Evolutionary conservation across 768 basidiomycete species (phyloP).

Genomic region (Leccinum longicurvipes): DNA sequence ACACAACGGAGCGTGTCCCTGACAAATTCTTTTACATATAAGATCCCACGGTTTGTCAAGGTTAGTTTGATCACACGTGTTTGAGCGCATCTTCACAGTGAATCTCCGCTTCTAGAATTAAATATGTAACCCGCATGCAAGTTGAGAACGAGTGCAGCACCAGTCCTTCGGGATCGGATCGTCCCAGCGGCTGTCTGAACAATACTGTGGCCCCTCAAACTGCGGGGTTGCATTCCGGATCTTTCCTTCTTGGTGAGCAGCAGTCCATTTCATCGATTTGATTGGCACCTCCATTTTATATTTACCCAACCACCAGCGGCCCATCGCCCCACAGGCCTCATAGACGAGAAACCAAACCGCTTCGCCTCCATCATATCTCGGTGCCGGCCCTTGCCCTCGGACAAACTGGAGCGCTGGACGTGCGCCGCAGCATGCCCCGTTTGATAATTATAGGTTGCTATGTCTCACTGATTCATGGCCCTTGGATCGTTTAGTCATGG

Average conservation of each 20-base stretch:
- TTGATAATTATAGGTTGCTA: constrained; percentile 8
- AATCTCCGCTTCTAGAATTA: constrained; percentile 26
- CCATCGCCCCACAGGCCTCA: constrained; percentile 6
- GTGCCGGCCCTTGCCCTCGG: constrained; percentile 22
- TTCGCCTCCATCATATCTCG: constrained; percentile 17
- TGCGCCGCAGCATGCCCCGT: constrained; percentile 18
- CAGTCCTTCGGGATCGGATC: constrained; percentile 24
- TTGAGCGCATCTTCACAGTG: constrained; percentile 16
- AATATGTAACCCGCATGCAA: constrained; percentile 3
- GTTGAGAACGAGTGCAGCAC: constrained; percentile 8
- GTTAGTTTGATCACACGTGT: constrained; percentile 24
- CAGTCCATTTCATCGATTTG: constrained; percentile 17
- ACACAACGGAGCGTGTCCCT: not conserved
- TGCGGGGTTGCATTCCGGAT: constrained; percentile 24
- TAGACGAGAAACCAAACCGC: not conserved
- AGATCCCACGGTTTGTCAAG: constrained; percentile 17
- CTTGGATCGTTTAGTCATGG: constrained; percentile 6
- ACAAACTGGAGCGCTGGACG: constrained; percentile 1
- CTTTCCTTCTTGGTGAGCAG: constrained; percentile 4
- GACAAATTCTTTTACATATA: constrained; percentile 14
- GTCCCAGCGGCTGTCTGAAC: constrained; percentile 11
- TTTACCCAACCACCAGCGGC: constrained; percentile 19
- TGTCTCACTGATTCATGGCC: constrained; percentile 13
- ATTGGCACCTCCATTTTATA: constrained; percentile 13
- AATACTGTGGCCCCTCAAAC: constrained; percentile 24